These are phyloP conservation scores for Allomyces macrogynus DNA, from an alignment of 192 early-diverging fungal species.

Conservation along the genomic window DNA sequence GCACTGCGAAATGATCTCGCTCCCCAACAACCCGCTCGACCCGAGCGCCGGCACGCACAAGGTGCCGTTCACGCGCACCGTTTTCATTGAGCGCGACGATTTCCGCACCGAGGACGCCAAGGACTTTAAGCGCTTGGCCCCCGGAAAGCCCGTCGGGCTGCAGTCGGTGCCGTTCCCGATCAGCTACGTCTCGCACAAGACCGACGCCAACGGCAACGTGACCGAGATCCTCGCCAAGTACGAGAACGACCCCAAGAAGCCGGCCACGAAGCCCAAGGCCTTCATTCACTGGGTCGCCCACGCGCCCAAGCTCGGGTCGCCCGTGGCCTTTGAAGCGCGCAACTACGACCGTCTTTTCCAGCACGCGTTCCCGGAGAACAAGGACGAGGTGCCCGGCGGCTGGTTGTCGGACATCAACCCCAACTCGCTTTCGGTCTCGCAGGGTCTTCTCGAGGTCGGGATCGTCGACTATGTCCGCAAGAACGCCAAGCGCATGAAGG, in stretches of 20 bases:
- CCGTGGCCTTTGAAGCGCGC: conserved; percentile 65
- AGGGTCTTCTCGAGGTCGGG: conserved; percentile 60
- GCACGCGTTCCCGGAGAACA: conserved; percentile 66
- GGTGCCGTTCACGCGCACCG: conserved; percentile 70
- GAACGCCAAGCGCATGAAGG: conserved; percentile 9
- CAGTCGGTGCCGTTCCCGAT: conserved; percentile 73
- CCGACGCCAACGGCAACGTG: conserved; percentile 60
- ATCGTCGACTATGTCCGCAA: conserved; percentile 43
- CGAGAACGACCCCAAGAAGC: conserved; percentile 39
- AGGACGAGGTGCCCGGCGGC: conserved; percentile 63
- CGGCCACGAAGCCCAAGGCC: conserved; percentile 66
- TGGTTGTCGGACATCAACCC: conserved; percentile 77
- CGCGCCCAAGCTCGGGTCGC: conserved; percentile 56
- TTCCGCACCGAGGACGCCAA: conserved; percentile 84
- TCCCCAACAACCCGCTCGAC: conserved; percentile 82
- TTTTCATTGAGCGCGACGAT: conserved; percentile 93
- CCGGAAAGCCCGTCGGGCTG: conserved; percentile 86
- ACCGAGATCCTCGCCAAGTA: conserved; percentile 62
- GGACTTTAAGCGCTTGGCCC: conserved; percentile 87
- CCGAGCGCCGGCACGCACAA: conserved; percentile 59
- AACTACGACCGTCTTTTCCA: conserved; percentile 74
- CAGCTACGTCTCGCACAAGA: conserved; percentile 54
- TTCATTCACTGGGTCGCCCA: conserved; percentile 98
- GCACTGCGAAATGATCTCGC: conserved; percentile 51
- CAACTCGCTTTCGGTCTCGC: conserved; percentile 45